Percentiles rank a stretch among this genome's conserved stretches.
phyloP scores from a whole-genome alignment of 2,329 filamentous ascomycete species.

The Massarina eburnea region DNA sequence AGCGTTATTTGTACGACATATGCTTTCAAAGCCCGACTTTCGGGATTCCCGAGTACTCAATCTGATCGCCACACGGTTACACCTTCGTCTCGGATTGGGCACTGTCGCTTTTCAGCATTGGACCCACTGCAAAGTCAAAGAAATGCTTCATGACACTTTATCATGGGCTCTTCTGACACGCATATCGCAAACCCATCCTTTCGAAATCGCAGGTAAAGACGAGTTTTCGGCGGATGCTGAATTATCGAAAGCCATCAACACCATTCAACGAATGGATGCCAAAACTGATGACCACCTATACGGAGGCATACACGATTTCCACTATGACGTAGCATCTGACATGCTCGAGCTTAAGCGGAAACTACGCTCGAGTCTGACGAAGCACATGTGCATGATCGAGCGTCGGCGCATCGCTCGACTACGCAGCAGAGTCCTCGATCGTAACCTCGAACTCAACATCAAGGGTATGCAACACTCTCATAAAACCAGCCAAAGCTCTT shows the following conservation, averaged over 20 bases:
- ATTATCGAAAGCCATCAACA: slow-evolving; percentile 28
- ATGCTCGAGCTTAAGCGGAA: slow-evolving; percentile 25
- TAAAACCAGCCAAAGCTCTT: neutral
- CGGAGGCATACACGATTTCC: slow-evolving; percentile 27
- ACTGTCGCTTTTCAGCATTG: slow-evolving; percentile 34
- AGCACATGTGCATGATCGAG: slow-evolving; percentile 35
- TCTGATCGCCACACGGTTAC: slow-evolving; percentile 36
- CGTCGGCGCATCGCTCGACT: slow-evolving; percentile 34
- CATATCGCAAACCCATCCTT: slow-evolving; percentile 38
- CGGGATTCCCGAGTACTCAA: slow-evolving; percentile 29
- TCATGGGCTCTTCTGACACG: slow-evolving; percentile 33
- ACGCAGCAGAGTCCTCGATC: slow-evolving; percentile 25
- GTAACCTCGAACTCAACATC: slow-evolving; percentile 16
- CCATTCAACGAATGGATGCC: slow-evolving; percentile 32
- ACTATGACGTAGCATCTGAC: slow-evolving; percentile 32
- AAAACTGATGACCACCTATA: slow-evolving; percentile 28
- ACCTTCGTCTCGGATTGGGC: slow-evolving; percentile 34
- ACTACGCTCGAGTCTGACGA: slow-evolving; percentile 31
- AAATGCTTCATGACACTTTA: slow-evolving; percentile 38
- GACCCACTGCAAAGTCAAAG: slow-evolving; percentile 30
- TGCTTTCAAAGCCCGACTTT: slow-evolving; percentile 25
- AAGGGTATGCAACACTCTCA: slow-evolving; percentile 18
- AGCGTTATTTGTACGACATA: slow-evolving; percentile 25
- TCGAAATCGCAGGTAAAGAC: slow-evolving; percentile 28
- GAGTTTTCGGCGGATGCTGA: slow-evolving; percentile 33